Evolutionary conservation across 768 basidiomycete genomes (phyloP).

Genomic region (Suillus occidentalis): DNA sequence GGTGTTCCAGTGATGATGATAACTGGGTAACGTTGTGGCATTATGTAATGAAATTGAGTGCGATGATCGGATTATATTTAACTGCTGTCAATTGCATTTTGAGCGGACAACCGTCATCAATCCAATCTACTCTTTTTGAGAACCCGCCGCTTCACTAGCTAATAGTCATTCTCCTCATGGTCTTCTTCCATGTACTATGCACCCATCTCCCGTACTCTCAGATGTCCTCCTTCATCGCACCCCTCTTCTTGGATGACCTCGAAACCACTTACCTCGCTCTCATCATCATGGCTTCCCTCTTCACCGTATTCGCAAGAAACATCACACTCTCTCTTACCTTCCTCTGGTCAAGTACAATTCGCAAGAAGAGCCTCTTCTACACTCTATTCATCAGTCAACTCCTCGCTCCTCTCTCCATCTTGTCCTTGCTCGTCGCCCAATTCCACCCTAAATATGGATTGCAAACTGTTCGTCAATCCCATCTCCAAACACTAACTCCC

Average conservation of each 20-base stretch:
- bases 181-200: neutral
- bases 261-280: conserved; percentile 41
- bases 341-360: conserved; percentile 52
- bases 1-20: conserved; percentile 91
- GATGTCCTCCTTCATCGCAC: conserved; percentile 64
- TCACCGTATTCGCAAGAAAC: conserved; percentile 54
- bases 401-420: conserved; percentile 44
- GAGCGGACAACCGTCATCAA: neutral
- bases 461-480: conserved; percentile 44
- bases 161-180: neutral
- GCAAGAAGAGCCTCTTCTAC: conserved; percentile 60
- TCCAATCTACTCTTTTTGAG: conserved; percentile 12
- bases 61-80: conserved; percentile 1
- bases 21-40: conserved; percentile 21
- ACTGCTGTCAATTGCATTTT: neutral
- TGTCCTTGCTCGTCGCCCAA: conserved; percentile 47
- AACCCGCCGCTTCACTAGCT: neutral
- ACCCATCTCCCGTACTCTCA: conserved; percentile 33
- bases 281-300: conserved; percentile 48
- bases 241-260: conserved; percentile 46
- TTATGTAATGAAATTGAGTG: neutral
- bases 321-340: conserved; percentile 50
- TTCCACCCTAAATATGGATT: conserved; percentile 42
- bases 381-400: conserved; percentile 55
- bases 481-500: neutral